Percentiles rank a stretch among this genome's conserved stretches.
Evolutionary conservation across 768 basidiomycete species (phyloP).

Genomic region (Panaeolus cyanescens): DNA sequence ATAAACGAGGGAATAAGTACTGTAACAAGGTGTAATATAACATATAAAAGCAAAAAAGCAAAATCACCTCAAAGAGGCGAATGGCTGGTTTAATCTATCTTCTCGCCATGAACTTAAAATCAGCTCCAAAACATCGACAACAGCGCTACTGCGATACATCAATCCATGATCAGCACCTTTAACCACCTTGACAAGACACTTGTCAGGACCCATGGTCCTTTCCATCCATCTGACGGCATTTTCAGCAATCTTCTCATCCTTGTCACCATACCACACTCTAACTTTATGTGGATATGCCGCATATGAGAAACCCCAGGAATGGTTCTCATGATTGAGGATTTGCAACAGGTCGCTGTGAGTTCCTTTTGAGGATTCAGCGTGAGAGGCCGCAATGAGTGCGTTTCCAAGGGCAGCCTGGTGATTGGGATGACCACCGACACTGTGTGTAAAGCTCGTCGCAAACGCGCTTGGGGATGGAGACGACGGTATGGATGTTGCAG

Average conservation of each 20-base stretch:
- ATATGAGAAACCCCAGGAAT: constrained; percentile 92
- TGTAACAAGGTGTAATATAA: constrained; percentile 2
- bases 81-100: not conserved
- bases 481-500: constrained; percentile 44
- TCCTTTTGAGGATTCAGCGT: constrained; percentile 91
- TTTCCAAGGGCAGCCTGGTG: constrained; percentile 82
- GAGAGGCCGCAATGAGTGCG: constrained; percentile 90
- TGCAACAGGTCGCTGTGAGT: constrained; percentile 89
- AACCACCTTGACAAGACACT: constrained; percentile 80
- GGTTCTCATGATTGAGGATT: constrained; percentile 88
- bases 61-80: not conserved
- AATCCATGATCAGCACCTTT: constrained; percentile 90
- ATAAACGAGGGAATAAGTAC: constrained; percentile 8
- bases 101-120: constrained; percentile 57
- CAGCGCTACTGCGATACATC: constrained; percentile 89
- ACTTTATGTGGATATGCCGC: constrained; percentile 73
- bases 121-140: constrained; percentile 82
- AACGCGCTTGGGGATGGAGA: constrained; percentile 52
- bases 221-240: constrained; percentile 94
- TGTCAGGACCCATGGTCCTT: constrained; percentile 71
- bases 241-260: constrained; percentile 92
- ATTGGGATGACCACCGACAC: constrained; percentile 22
- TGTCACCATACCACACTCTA: constrained; percentile 91
- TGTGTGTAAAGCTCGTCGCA: constrained; percentile 34
- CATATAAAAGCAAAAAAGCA: not conserved